Evolutionary conservation across 1,284 basidiomycete genomes (phyloP).

Genomic region (Thelephora terrestris): DNA sequence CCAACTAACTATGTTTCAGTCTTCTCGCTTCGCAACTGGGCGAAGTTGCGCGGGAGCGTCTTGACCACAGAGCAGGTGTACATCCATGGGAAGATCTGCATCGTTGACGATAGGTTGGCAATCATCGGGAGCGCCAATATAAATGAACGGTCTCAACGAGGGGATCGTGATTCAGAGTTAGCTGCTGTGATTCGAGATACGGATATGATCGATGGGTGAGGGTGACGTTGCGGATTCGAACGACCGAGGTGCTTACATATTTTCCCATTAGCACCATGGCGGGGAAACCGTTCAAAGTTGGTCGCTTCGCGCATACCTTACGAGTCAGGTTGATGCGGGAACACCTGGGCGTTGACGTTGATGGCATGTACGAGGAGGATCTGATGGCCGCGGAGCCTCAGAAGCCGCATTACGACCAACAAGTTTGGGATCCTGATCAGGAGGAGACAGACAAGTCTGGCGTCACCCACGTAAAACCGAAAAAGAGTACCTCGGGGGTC

Average conservation of each 20-base stretch:
- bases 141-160: slow-evolving; percentile 93
- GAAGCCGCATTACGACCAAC: slow-evolving; percentile 42
- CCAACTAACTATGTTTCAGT: slow-evolving; percentile 91
- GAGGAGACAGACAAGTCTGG: slow-evolving; percentile 34
- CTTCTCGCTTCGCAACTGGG: slow-evolving; percentile 92
- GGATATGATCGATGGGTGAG: slow-evolving; percentile 87
- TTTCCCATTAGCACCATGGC: slow-evolving; percentile 69
- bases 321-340: slow-evolving; percentile 94
- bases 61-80: slow-evolving; percentile 92
- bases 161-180: slow-evolving; percentile 94
- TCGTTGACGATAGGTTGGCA: slow-evolving; percentile 94
- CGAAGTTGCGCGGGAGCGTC: slow-evolving; percentile 76
- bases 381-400: slow-evolving; percentile 49
- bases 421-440: slow-evolving; percentile 71
- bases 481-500: slow-evolving; percentile 11
- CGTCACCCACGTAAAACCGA: slow-evolving; percentile 14
- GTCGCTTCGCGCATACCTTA: slow-evolving; percentile 92
- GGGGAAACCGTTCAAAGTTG: slow-evolving; percentile 91
- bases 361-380: slow-evolving; percentile 76
- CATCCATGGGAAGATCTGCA: slow-evolving; percentile 84
- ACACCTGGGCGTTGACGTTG: slow-evolving; percentile 92
- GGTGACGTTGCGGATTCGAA: slow-evolving; percentile 5
- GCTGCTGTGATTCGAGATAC: slow-evolving; percentile 92
- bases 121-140: slow-evolving; percentile 99
- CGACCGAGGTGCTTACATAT: slow-evolving; percentile 5